These are phyloP conservation scores for Scheffersomyces insectosa DNA, from an alignment of 1,139 yeast genomes.

Conservation along the genomic window DNA sequence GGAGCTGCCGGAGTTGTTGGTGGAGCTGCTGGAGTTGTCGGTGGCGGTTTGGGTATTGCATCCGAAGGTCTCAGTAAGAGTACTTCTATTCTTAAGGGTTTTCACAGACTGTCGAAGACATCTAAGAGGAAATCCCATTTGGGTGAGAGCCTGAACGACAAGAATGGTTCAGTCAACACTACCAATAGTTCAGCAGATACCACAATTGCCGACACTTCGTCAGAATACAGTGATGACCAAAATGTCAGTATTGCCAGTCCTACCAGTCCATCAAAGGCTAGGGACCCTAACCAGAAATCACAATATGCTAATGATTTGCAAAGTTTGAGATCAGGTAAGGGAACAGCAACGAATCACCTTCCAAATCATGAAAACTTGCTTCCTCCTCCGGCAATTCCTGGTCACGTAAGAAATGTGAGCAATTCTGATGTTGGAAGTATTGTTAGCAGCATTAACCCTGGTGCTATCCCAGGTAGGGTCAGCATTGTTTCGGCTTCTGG, in stretches of 20 bases:
- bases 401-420: conserved; percentile 30
- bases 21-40: conserved; percentile 32
- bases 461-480: conserved; percentile 54
- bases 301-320: conserved; percentile 24
- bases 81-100: conserved; percentile 38
- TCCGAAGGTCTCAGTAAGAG: conserved; percentile 51
- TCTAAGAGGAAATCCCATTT: conserved; percentile 7
- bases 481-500: conserved; percentile 44
- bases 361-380: conserved; percentile 27
- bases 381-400: conserved; percentile 34
- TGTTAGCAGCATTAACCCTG: conserved; percentile 34
- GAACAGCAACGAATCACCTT: background rate
- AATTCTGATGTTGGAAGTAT: conserved; percentile 34
- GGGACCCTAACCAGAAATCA: conserved; percentile 7
- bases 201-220: background rate
- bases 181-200: background rate
- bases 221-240: conserved; percentile 2
- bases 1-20: conserved; percentile 39
- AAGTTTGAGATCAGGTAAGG: conserved; percentile 23
- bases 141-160: conserved; percentile 2
- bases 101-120: conserved; percentile 27
- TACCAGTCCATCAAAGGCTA: conserved; percentile 2
- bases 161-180: background rate
- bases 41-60: conserved; percentile 36
- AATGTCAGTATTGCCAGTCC: background rate